Conservation (phyloP, 2,329 filamentous ascomycete genomes). For the Xylariaceae sp. region DNA sequence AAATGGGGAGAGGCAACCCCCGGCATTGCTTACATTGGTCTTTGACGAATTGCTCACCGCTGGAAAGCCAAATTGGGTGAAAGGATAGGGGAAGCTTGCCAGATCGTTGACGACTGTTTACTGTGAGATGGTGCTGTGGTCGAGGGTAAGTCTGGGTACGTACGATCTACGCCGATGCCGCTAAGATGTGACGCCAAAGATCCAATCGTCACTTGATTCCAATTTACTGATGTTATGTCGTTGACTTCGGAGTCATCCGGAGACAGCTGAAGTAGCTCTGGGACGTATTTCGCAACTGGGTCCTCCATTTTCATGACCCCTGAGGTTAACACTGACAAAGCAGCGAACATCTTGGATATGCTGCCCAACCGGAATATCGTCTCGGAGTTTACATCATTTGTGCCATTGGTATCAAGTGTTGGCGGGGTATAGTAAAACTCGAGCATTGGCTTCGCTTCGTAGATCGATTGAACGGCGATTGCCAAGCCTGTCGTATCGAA, state of each 20-base stretch:
- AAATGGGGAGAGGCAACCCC: too few relatives aligned
- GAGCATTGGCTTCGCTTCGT: constrained; percentile 37
- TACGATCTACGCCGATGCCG: constrained; percentile 26
- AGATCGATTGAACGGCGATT: constrained; percentile 41
- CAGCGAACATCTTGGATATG: constrained; percentile 35
- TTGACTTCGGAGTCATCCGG: constrained; percentile 19
- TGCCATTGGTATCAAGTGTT: constrained; percentile 28
- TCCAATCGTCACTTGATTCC: constrained; percentile 26
- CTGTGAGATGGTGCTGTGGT: constrained; percentile 7
- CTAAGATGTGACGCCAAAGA: constrained; percentile 29
- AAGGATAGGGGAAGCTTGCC: constrained; percentile 20
- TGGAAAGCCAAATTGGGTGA: constrained; percentile 25
- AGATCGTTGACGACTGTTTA: constrained; percentile 23
- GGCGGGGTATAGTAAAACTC: constrained; percentile 42
- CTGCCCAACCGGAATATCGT: constrained; percentile 39
- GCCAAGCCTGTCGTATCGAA: constrained; percentile 38
- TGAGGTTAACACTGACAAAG: constrained; percentile 24
- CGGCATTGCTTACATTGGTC: constrained; percentile 7
- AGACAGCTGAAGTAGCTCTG: constrained; percentile 24
- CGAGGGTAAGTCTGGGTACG: not conserved
- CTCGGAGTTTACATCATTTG: constrained; percentile 27
- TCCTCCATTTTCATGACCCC: constrained; percentile 22
- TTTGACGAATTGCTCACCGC: constrained; percentile 19
- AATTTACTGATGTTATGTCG: constrained; percentile 27
- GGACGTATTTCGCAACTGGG: constrained; percentile 25